Evolutionary conservation across 2,329 filamentous ascomycete genomes (phyloP).

Genomic region (Fusarium hainanense): DNA sequence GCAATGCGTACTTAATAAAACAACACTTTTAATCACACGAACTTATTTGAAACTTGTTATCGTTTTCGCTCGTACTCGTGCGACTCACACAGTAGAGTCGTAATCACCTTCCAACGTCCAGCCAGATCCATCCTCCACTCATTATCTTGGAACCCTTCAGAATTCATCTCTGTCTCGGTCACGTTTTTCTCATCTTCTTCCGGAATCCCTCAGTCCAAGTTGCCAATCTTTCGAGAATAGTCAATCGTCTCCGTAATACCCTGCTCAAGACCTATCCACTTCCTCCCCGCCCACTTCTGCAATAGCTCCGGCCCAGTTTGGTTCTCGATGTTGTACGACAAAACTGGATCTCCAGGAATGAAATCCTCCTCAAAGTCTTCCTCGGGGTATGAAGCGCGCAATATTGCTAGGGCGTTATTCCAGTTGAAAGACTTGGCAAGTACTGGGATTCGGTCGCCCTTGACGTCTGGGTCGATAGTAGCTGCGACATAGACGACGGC

Average conservation of each 20-base stretch:
- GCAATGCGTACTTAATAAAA: no score
- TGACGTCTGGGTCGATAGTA: constrained; percentile 24
- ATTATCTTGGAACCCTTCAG: no score
- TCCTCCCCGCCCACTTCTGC: constrained; percentile 36
- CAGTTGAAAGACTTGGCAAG: constrained; percentile 29
- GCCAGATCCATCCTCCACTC: no score
- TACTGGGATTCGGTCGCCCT: constrained; percentile 21
- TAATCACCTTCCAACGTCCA: neutral
- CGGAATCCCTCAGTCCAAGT: no score
- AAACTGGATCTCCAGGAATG: constrained; percentile 10
- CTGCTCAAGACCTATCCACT: constrained; percentile 27
- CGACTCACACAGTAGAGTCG: neutral
- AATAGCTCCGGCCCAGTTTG: constrained; percentile 22
- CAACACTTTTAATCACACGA: no score
- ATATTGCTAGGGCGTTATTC: constrained; percentile 25
- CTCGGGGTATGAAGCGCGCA: constrained; percentile 25
- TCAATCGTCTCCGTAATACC: constrained; percentile 23
- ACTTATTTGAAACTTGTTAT: neutral
- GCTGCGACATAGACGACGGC: constrained; percentile 36
- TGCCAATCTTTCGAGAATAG: constrained; percentile 3
- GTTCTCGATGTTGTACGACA: constrained; percentile 30
- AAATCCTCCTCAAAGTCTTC: constrained; percentile 29
- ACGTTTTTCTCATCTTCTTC: no score
- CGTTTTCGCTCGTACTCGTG: neutral
- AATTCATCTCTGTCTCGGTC: no score